Base-by-base conservation (phyloP, 2,329 filamentous ascomycete species). In the Pseudogymnoascus sp. region DNA sequence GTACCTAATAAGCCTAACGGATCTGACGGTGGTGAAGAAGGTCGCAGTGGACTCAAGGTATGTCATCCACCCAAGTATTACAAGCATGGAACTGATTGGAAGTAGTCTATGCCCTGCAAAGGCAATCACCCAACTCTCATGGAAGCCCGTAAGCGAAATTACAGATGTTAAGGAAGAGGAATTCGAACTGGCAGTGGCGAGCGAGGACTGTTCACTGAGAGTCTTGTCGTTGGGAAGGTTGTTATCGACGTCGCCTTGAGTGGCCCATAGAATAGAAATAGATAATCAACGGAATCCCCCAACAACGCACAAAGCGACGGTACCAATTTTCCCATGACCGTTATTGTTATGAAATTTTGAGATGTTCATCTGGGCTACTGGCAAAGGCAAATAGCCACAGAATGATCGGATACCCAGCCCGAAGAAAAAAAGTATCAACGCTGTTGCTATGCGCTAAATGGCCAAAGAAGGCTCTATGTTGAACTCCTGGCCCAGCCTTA, bases 171-270 rank as follows among this genome's bases (percentile, higher is more conserved):
- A 54, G n/a, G 47, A 54, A 28, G 47, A 32, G 28, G 32, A 37
- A 34, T 37, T 58, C 12, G 69, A 72, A 11, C 64, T 71, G 16
- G 70, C 68, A 41, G 69, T 73, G 54, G 71, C 70, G 34, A 71
- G 84, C 58, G 84, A 86, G 67, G 84, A 87, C 70, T 78, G 78
- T 64, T 85, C 84, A 41, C 70, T 87, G 57, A 77, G 84, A 65
- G 72, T 87, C 62, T 85, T 84, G 70, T 75, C 76, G 63, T 57
- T 64, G 67, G 61, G 58, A 34, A 54, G 47, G 28, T 32, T 32
- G 47, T 14, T 54, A 32, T 54, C 47, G 4, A 5, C 28, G 47
- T 54, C 47, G 25, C 28, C 47, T 54, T 54, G 47, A 54, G 16
- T 18, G 28, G n/a, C 47, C 28, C 7, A 54, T 32, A 54, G 28